Evolutionary conservation across 2,329 filamentous ascomycete species (phyloP).

Genomic region (Nemania sp.): DNA sequence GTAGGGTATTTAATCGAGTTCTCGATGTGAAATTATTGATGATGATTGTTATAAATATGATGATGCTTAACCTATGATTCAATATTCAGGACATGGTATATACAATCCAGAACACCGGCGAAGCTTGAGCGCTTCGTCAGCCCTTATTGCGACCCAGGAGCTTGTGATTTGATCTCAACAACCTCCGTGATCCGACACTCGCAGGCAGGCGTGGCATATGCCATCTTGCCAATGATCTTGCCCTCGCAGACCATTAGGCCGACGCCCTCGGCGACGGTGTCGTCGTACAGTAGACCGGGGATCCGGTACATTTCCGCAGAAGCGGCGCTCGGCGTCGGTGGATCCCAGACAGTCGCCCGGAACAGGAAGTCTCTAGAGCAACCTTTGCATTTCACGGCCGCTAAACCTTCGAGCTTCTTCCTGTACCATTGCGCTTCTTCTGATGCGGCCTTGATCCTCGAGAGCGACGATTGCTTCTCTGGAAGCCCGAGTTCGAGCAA

Average conservation of each 20-base stretch:
- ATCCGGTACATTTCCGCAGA: slow-evolving; percentile 16
- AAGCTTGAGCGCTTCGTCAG: no score
- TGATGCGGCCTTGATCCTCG: slow-evolving; percentile 15
- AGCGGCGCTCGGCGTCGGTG: background rate
- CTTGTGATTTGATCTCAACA: slow-evolving; percentile 12
- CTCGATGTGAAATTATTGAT: no score
- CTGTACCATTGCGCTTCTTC: slow-evolving; percentile 20
- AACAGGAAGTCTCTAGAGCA: slow-evolving; percentile 12
- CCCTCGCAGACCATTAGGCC: slow-evolving; percentile 15
- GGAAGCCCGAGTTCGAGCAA: slow-evolving; percentile 13
- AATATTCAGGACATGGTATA: no score
- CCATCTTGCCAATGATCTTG: slow-evolving; percentile 15
- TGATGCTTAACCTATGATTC: no score
- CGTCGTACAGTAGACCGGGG: slow-evolving; percentile 16
- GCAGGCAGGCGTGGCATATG: slow-evolving; percentile 19
- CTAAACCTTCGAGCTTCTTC: slow-evolving; percentile 15
- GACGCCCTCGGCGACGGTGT: slow-evolving; percentile 10
- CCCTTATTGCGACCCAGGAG: background rate
- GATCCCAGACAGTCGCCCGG: slow-evolving; percentile 15
- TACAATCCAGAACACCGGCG: no score
- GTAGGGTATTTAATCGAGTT: no score
- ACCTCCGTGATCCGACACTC: slow-evolving; percentile 13
- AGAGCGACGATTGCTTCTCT: slow-evolving; percentile 18
- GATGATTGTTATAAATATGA: no score
- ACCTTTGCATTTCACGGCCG: slow-evolving; percentile 11